These are phyloP conservation scores for Linum usitatissimum DNA, from an alignment of 345 rosid species.

Conservation along the genomic window DNA sequence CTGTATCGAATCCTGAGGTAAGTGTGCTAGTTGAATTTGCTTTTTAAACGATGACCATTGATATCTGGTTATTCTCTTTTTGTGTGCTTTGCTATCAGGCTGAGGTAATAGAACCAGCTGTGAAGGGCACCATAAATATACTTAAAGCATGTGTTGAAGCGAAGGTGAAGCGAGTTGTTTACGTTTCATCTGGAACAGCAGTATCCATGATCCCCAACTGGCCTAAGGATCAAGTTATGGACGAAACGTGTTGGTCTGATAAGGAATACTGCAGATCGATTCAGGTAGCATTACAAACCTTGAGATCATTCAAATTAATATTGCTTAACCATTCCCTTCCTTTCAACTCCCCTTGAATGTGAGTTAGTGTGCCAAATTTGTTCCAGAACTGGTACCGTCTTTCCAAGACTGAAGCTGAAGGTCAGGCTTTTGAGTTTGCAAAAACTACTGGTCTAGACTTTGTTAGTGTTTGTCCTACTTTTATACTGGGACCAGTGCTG, in stretches of 20 bases:
- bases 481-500: neutral
- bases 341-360: neutral
- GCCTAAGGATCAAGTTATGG: constrained; percentile 38
- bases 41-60: neutral
- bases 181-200: constrained; percentile 54
- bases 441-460: neutral
- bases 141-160: constrained; percentile 50
- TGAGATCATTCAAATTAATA: neutral
- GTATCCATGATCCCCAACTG: constrained; percentile 41
- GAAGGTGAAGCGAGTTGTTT: constrained; percentile 45
- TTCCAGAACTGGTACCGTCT: neutral
- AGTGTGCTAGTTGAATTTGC: neutral
- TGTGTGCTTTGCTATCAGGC: constrained; percentile 18
- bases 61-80: neutral
- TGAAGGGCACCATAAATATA: constrained; percentile 58
- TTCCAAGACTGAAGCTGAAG: neutral
- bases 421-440: neutral
- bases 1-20: constrained; percentile 32
- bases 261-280: constrained; percentile 39
- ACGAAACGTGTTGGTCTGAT: constrained; percentile 61
- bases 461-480: neutral
- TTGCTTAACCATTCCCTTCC: neutral
- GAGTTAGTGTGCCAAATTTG: neutral
- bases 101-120: constrained; percentile 53
- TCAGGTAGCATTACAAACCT: constrained; percentile 19